Base-by-base conservation (phyloP, 2,329 filamentous ascomycete genomes). In the Trematosphaeria pertusa region DNA sequence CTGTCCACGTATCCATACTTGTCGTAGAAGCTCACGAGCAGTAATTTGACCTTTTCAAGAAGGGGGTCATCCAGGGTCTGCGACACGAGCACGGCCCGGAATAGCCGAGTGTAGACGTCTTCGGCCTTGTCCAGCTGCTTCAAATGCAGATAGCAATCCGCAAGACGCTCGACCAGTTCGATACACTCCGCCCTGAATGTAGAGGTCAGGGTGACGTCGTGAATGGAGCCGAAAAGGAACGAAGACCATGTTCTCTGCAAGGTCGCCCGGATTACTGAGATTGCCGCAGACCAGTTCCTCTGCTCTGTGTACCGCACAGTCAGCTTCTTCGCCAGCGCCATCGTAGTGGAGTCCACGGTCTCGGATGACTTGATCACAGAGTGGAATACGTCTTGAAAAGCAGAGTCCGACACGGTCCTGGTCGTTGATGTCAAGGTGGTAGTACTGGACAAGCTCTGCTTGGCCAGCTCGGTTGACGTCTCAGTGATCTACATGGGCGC, bases 241-340 rank as follows among this genome's bases (percentile, higher is more conserved):
- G 73, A 72, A 1, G 73, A 69, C 78, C 79, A 81, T 3, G 75
- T 72, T 4, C 69, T 66, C 30, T 72, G 69, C 21, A 81, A 60
- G 8, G 78, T 73, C 17, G 65, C 65, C 40, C 77, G 76, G 26
- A 80, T 69, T n/a, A 78, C 62, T 1, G 64, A 70, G 18, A 75
- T 74, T 3, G 78, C 77, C 43, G 80, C 75, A 3, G 70, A 69
- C 67, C 74, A 81, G 24, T 77, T 71, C 49, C 72, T 73, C 61
- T 80, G 74, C 3, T 72, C 70, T 18, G 76, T 73, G 59, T 79
- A 78, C 26, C 74, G 59, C 17, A 54, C 52, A 3, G 72, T 66
- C 9, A 79, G 62, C 41, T 67, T 73, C 53, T 72, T 71, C 0
- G 72, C 68, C 2, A 77, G 69, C 2, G 67, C 67, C 35, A 80